A percentile compares a stretch with the other conserved stretches of the same genome.
Evolutionary conservation across 352 stramenopile genomes (phyloP).

Genomic region (Globisporangium abappressorium): DNA sequence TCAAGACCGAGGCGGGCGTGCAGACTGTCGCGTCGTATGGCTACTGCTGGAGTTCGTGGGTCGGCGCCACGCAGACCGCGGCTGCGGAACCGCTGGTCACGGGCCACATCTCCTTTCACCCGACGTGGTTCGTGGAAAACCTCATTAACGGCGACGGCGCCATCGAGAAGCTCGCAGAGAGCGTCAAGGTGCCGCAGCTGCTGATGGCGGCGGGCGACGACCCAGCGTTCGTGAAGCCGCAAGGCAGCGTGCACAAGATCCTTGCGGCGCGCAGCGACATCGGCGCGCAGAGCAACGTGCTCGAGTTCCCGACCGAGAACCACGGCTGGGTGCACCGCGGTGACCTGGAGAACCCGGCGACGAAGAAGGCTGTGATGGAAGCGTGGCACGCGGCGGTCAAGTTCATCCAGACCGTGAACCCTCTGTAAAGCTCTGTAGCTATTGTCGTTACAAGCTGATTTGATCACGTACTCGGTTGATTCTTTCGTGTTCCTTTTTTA

Average conservation of each 20-base stretch:
- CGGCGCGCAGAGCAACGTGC: slow-evolving; percentile 47
- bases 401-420: slow-evolving; percentile 57
- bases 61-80: slow-evolving; percentile 53
- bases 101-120: slow-evolving; percentile 81
- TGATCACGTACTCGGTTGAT: not conserved
- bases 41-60: slow-evolving; percentile 84
- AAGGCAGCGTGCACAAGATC: slow-evolving; percentile 75
- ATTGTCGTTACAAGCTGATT: not conserved
- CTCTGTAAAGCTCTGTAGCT: slow-evolving; percentile 22
- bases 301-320: slow-evolving; percentile 67
- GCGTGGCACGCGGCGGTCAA: slow-evolving; percentile 57
- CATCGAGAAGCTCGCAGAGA: slow-evolving; percentile 66
- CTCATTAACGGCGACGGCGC: slow-evolving; percentile 65
- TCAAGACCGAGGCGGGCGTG: slow-evolving; percentile 56
- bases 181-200: slow-evolving; percentile 73
- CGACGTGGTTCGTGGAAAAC: slow-evolving; percentile 77
- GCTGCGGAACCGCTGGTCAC: slow-evolving; percentile 40
- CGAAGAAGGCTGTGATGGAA: slow-evolving; percentile 61
- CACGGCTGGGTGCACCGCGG: slow-evolving; percentile 85
- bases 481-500: slow-evolving; percentile 1
- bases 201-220: slow-evolving; percentile 69
- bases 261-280: slow-evolving; percentile 51
- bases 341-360: slow-evolving; percentile 65
- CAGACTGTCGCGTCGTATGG: slow-evolving; percentile 72
- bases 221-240: slow-evolving; percentile 58